Evolutionary conservation across 2,329 filamentous ascomycete species (phyloP), one percentile per base, ranked within the genome.

Genomic region (Esteya vermicola): DNA sequence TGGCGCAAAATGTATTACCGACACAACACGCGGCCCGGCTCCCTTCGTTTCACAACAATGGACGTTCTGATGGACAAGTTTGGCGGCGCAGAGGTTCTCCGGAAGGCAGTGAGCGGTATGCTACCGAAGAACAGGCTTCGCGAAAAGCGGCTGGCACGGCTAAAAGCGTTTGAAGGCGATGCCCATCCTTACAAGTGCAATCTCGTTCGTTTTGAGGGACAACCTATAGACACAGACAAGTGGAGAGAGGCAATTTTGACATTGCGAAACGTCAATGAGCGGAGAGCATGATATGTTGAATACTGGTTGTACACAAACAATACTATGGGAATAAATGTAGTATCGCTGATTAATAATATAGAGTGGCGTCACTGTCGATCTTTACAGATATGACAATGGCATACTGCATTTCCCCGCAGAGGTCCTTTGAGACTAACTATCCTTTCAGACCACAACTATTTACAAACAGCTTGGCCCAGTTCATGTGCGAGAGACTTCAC

Each of bases 101-200:
- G 85, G 54, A 83, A 86, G 59, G 91, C 93, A 1, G 93, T 98
- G 31, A 81, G 82, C 56, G 93, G 93, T 36, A 98, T 98, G 91
- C 62, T 98, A 61, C 91, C 91, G 40, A 98, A 98, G 74, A 98
- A 98, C 64, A 68, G 88, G 53, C 64, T 98, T 54, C 69, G 89
- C 52, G 86, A 95, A 58, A 83, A 85, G 67, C 67, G 93, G 48
- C 64, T 98, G 64, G 85, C 79, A 28, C 70, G 91, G 51, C 63
- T 98, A 57, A 98, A 96, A 74, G 88, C 84, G 6, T 98, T 95
- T 59, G 93, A 98, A 63, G 86, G 89, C n/a, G 68, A 75, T 30
- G 76, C 77, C 20, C 88, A 98, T 65, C 93, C 91, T 30, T 96
- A 95, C 60, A 83, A 84, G 71, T 62, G 79, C 59, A 98, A 98